phyloP scores from a whole-genome alignment of 1,139 yeast genomes.

The Blastobotrys serpentis region DNA sequence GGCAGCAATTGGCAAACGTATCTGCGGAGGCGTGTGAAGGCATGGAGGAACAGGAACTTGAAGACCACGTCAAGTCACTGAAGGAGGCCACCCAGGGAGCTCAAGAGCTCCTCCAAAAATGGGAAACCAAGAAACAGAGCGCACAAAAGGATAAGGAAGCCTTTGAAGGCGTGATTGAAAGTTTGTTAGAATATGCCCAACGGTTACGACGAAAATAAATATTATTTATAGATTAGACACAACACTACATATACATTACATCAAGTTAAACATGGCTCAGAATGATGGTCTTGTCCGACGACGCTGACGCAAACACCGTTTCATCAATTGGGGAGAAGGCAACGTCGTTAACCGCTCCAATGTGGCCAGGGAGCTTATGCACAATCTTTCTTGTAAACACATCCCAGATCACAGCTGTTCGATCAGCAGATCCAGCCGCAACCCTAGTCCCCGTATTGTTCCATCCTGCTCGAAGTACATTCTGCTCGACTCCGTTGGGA shows the following conservation, averaged over 20 bases:
- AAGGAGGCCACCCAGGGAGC: slow-evolving; percentile 35
- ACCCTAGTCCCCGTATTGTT: slow-evolving; percentile 43
- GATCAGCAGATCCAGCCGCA: slow-evolving; percentile 64
- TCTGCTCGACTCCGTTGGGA: slow-evolving; percentile 53
- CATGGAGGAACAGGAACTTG: slow-evolving; percentile 38
- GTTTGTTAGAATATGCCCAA: slow-evolving; percentile 69
- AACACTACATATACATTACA: slow-evolving; percentile 1
- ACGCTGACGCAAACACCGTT: slow-evolving; percentile 16
- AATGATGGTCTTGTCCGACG: slow-evolving; percentile 31
- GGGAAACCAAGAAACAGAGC: slow-evolving; percentile 48
- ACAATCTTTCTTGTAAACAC: slow-evolving; percentile 48
- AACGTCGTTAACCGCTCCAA: slow-evolving; percentile 61
- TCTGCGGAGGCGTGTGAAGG: slow-evolving; percentile 37
- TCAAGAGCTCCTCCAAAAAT: slow-evolving; percentile 45
- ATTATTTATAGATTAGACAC: slow-evolving; percentile 5
- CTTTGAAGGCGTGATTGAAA: slow-evolving; percentile 69
- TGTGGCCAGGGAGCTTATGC: slow-evolving; percentile 57
- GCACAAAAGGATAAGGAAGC: slow-evolving; percentile 56
- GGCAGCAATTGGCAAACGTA: slow-evolving; percentile 38
- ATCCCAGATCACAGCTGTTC: slow-evolving; percentile 61
- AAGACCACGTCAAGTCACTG: slow-evolving; percentile 31
- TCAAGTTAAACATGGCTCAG: slow-evolving; percentile 24
- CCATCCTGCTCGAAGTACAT: slow-evolving; percentile 51
- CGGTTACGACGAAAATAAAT: slow-evolving; percentile 25
- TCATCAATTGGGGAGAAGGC: slow-evolving; percentile 45